Evolutionary conservation across 2,329 filamentous ascomycete genomes (phyloP), one percentile per base, ranked within the genome.

Genomic region (Beauveria varroae): DNA sequence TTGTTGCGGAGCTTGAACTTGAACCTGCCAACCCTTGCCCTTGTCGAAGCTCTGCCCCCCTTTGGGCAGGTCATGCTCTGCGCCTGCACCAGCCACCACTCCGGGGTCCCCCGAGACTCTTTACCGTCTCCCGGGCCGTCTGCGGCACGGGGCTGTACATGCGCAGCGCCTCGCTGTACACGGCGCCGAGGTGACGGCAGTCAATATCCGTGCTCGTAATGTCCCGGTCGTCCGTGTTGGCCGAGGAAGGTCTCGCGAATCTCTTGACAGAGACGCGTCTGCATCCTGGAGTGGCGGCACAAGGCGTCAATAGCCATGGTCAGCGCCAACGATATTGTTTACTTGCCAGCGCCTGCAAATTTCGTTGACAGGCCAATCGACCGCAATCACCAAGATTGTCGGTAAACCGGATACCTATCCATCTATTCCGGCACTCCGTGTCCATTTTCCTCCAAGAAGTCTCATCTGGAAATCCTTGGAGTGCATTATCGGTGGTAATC

Each of bases 321-420:
- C 28, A 9, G 8, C 28, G 28, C 28, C 28, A 1, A 9, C 28
- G 28, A 9, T 28, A 8, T 28, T 26, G 24, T 28, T 9, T 85
- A 71, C n/a, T 93, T 90, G 24, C 87, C 88, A 0, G 91, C 91
- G 1, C 88, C 88, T 4, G 96, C 82, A 76, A 96, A 95, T 30
- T 28, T 28, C 28, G 8, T 28, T 28, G 28, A 28, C 28, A 28
- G 7, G 28, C 28, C 28, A 9, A 28, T 28, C 28, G 28, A 28
- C 28, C 24, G 24, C 24, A 26, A 26, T 26, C 24, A 26, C 3
- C 24, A 26, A 26, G 5, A 4, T 26, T 24, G 24, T 24, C n/a
- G n/a, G n/a, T n/a, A n/a, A n/a, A n/a, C n/a, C n/a, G n/a, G n/a
- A n/a, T n/a, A n/a, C n/a, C n/a, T n/a, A n/a, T n/a, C n/a, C n/a